Evolutionary conservation across 768 basidiomycete species (phyloP).

Genomic region (Kwoniella pini): DNA sequence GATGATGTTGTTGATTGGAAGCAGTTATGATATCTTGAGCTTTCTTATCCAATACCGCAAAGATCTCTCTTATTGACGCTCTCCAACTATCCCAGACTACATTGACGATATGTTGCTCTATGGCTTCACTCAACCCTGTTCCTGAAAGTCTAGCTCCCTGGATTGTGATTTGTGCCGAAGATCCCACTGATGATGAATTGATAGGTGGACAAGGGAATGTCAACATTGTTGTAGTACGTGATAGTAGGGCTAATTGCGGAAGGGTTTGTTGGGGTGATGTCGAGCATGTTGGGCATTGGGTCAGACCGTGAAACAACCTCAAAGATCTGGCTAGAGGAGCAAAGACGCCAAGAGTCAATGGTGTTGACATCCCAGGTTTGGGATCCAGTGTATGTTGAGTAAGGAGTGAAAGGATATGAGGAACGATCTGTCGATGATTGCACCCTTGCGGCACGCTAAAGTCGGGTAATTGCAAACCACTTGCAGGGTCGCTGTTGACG

Average conservation of each 20-base stretch:
- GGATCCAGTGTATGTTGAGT: conserved; percentile 42
- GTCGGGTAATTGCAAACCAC: conserved; percentile 23
- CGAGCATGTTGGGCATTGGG: conserved; percentile 34
- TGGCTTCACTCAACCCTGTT: conserved; percentile 45
- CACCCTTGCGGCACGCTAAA: conserved; percentile 22
- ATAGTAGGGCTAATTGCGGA: conserved; percentile 48
- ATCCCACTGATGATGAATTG: conserved; percentile 32
- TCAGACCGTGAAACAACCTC: conserved; percentile 42
- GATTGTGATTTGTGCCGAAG: conserved; percentile 43
- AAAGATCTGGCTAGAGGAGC: conserved; percentile 44
- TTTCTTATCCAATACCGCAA: conserved; percentile 39
- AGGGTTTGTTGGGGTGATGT: conserved; percentile 46
- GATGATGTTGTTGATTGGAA: not conserved
- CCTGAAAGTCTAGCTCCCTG: conserved; percentile 46
- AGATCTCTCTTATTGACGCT: conserved; percentile 44
- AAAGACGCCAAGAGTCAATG: conserved; percentile 42
- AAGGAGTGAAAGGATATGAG: conserved; percentile 43
- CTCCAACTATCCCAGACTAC: conserved; percentile 50
- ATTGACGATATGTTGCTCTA: conserved; percentile 49
- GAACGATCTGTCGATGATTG: conserved; percentile 37
- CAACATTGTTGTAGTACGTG: conserved; percentile 47
- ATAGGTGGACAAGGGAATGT: conserved; percentile 49
- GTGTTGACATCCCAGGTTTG: conserved; percentile 44
- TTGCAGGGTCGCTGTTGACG: not conserved
- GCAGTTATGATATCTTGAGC: conserved; percentile 45